Conservation (phyloP, 345 rosid genomes). For the Populus davidiana region DNA sequence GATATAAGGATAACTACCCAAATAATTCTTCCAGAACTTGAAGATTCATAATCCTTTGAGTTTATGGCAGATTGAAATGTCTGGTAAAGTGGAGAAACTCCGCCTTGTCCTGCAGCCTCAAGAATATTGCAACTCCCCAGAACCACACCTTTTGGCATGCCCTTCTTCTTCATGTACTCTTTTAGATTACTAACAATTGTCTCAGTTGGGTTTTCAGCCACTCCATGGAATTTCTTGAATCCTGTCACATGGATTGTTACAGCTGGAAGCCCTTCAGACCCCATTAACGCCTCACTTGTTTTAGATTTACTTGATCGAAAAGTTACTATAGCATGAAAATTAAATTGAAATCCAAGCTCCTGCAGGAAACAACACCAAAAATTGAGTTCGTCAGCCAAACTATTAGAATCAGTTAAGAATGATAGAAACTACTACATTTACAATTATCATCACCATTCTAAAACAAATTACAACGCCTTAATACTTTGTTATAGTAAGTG, state of each 20-base stretch:
- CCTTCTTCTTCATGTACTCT: conserved; percentile 66
- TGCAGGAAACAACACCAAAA: conserved; percentile 1
- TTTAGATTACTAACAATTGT: conserved; percentile 59
- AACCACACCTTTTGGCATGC: conserved; percentile 63
- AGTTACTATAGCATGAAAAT: conserved; percentile 11
- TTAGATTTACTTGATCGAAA: not conserved
- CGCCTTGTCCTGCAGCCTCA: conserved; percentile 92
- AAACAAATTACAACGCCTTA: not conserved
- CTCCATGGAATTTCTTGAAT: conserved; percentile 97
- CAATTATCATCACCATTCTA: not conserved
- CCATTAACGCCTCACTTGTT: conserved; percentile 41
- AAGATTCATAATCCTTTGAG: conserved; percentile 46
- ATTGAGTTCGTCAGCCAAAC: not conserved
- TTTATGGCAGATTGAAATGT: conserved; percentile 53
- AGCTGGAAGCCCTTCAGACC: conserved; percentile 87
- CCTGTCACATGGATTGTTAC: conserved; percentile 87
- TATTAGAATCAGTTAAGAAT: not conserved
- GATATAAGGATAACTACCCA: conserved; percentile 54
- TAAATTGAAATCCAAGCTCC: not conserved
- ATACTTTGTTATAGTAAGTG: not conserved
- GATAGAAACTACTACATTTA: not conserved
- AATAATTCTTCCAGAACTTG: conserved; percentile 45
- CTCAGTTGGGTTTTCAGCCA: conserved; percentile 92
- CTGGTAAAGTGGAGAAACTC: conserved; percentile 53
- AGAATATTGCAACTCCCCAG: conserved; percentile 80